Evolutionary conservation across 306 rosid genomes (phyloP), one percentile per base, ranked within the genome.

Genomic region (Ochetophila trinervis): DNA sequence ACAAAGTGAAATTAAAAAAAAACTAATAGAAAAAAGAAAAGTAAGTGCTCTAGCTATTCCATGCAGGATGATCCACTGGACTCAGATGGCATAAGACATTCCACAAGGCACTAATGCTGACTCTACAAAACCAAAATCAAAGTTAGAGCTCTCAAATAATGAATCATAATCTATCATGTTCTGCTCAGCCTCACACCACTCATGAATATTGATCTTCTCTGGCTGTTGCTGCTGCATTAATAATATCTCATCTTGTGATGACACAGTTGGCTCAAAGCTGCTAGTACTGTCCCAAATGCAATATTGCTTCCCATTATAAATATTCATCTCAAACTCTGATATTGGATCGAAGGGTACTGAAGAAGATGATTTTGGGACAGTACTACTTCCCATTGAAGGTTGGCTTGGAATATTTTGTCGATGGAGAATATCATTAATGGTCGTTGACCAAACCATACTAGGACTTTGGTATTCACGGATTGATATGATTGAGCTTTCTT

Each of bases 51-150:
- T 66, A 66, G 17, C 45, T 30, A 70, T 70, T 36, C 77, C 83
- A 70, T 62, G 60, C 65, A 60, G 62, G 56, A 66, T 74, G 71
- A 74, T 79, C 74, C 62, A 19, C 12, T 22, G 73, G 65, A 60
- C 65, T 70, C 23, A 30, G 44, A 24, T 67, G 74, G 60, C 36
- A n/a, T n/a, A 62, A 71, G 56, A 63, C 74, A 75, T 37, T 67
- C 68, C 77, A 64, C 60, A 55, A 56, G 77, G 58, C 51, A 49
- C 10, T 36, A 21, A 4, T 15, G 72, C 20, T n/a, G 71, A 61
- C 67, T 67, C 80, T 62, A 42, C 54, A 51, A 70, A 67, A 63
- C 71, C 77, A 53, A 79, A 51, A 49, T 71, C 78, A 51, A 63
- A 67, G 47, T 51, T 74, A 53, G 72, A 57, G 51, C 58, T 63